Evolutionary conservation across 2,329 filamentous ascomycete species (phyloP).

Genomic region (Penicillium janthinellum): DNA sequence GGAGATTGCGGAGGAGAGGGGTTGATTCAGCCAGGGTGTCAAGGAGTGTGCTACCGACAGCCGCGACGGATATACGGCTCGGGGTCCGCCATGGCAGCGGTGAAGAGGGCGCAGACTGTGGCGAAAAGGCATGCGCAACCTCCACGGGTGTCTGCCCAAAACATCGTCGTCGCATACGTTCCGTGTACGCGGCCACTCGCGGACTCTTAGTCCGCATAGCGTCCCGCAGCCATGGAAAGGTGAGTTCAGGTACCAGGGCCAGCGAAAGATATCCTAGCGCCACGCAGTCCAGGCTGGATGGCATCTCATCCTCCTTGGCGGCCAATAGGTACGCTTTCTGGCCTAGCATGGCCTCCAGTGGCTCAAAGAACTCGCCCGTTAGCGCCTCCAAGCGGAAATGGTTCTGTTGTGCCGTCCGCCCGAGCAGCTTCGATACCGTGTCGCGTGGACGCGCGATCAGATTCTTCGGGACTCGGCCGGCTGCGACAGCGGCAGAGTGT

Average conservation of each 20-base stretch:
- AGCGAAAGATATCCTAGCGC: slow-evolving; percentile 77
- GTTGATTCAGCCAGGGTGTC: slow-evolving; percentile 40
- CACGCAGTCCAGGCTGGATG: slow-evolving; percentile 74
- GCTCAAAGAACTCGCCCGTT: slow-evolving; percentile 69
- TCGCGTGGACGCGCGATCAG: slow-evolving; percentile 59
- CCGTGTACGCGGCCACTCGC: slow-evolving; percentile 48
- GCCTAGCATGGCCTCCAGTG: slow-evolving; percentile 65
- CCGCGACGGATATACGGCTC: slow-evolving; percentile 33
- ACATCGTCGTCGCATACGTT: slow-evolving; percentile 40
- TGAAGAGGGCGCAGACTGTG: slow-evolving; percentile 18
- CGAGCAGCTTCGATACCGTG: slow-evolving; percentile 64
- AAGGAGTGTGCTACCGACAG: slow-evolving; percentile 39
- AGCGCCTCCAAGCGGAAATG: slow-evolving; percentile 76
- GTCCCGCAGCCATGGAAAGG: slow-evolving; percentile 64
- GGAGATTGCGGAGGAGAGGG: slow-evolving; percentile 41
- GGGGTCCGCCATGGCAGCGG: slow-evolving; percentile 41
- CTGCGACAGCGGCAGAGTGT: slow-evolving; percentile 42
- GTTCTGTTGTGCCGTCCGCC: slow-evolving; percentile 67
- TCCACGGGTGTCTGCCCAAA: slow-evolving; percentile 37
- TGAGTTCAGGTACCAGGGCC: slow-evolving; percentile 65
- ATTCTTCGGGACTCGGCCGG: slow-evolving; percentile 47
- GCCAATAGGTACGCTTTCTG: slow-evolving; percentile 60
- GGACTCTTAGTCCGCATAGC: slow-evolving; percentile 56
- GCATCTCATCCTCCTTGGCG: slow-evolving; percentile 39
- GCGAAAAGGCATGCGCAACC: slow-evolving; percentile 27